Base-by-base conservation (phyloP, 148 eudicot genomes). In the Vaccinium vitisidaea region DNA sequence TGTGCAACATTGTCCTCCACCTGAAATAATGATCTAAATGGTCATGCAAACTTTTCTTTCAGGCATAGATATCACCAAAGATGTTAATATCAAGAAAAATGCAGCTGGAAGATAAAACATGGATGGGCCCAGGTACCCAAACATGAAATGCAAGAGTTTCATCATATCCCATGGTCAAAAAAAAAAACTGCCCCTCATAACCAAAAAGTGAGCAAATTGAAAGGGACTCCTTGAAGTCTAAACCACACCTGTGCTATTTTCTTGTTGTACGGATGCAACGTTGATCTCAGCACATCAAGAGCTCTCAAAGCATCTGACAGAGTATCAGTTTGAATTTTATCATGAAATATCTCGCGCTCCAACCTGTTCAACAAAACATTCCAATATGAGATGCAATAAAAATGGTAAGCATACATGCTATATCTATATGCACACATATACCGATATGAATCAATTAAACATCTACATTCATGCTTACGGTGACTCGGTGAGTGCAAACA, bases 1-100 rank as follows among this genome's bases (percentile, higher is more conserved):
- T 91, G 92, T 6, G 99, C 98, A 75, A 96, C 84, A 80, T 86
- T 86, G 85, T 96, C 98, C 84, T 96, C 94, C 82, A 90, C 93
- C 98, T 95, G 86, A 83, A 84, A 87, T 83, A 63, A 59, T 49
- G 76, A 19, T 83, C 25, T 85, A 16, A 15, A 80, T 27, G 15
- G 48, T 82, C 77, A 55, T n/a, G n/a, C 53, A 74, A 73, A 54
- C 39, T 14, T 63, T 21, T 19, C 63, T 73, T 75, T 27, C 23
- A 83, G 80, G 32, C 14, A 58, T 43, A 75, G 53, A 19, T 23
- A 75, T 75, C 49, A 43, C 79, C 18, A 83, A 4, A 75, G 58
- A 11, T 56, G n/a, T 36, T 13, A 75, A 12, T 2, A 71, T 53
- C 78, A 67, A 49, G 46, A 46, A 82, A 50, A 14, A 52, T 65